Base-by-base conservation (phyloP, 169 alveolate species). In the Eimeria praecox region DNA sequence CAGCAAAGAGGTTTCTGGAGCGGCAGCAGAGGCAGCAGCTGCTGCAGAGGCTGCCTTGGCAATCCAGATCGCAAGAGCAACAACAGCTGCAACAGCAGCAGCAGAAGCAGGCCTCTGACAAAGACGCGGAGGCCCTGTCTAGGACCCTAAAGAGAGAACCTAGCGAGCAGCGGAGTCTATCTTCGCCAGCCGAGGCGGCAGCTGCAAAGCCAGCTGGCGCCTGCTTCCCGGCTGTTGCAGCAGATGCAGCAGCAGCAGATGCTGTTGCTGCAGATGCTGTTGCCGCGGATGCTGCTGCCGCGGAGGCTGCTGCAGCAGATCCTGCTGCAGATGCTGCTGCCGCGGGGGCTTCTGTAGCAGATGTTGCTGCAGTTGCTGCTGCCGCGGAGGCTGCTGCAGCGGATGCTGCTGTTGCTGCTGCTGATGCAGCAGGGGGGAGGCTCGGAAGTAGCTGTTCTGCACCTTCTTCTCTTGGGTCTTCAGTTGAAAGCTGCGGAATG, bases 191-290 rank as follows among this genome's bases (percentile, higher is more conserved):
- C 14, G 44, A 24, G 56, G 46, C 27, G 73, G 54, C 90, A 82
- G 71, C 90, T 46, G 90, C 90, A 82, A 82, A 82, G 90, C 33
- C 90, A 64, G 90, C 59, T 77, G 87, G 30, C 71, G 73, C 90
- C 64, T 16, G 22, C 38, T n/a, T 46, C 42, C 52, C 75, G 44
- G 73, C 42, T 12, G 90, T 44, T 46, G 90, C 90, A 82, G 71
- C 49, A n/a, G 73, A 8, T 49, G 90, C 73, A 49, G 71, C 90
- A 49, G 46, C 73, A 27, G 90, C 90, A 18, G 88, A 0, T 30
- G 42, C 49, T 5, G 2, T 49, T 40, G 83, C 12, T 56, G 27
- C 18, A 12, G 27, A 6, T 12, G 66, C 66, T 12, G 66, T 16
- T 56, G 66, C 27, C 2, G 27, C 66, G 8, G 66, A 8, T 56